Base-by-base conservation (phyloP, 2,329 filamentous ascomycete genomes). In the Parafenestella ontariensis region DNA sequence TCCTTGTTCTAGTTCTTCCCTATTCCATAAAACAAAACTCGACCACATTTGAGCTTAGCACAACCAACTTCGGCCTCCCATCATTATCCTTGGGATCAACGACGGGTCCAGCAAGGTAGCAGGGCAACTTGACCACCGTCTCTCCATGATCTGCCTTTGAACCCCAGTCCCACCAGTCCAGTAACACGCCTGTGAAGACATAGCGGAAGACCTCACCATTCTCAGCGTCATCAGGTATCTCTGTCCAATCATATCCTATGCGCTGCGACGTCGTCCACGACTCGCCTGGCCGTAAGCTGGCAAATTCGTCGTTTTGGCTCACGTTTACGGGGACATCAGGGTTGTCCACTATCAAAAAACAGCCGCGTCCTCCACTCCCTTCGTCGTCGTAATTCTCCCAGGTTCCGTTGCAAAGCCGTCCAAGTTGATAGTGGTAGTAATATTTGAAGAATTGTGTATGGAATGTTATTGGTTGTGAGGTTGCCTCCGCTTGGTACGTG, bases 231-330 rank as follows among this genome's bases (percentile, higher is more conserved):
- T 49, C 46, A 21, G 51, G 46, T 20, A 54, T 31, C 20, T 41
- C 29, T 23, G 18, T 33, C 51, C 46, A 54, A 21, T 44, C 24
- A 10, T 39, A 23, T 3, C 37, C 51, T 37, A 54, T 18, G 34
- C 28, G 37, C 20, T 44, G 37, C 41, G 20, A 34, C 13, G 46
- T 54, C n/a, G 46, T 49, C 51, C 46, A 54, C 21, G 51, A 49
- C 39, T 49, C 46, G 29, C 51, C 51, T 20, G 45, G 51, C 33
- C 20, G 28, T 20, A 49, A 36, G 26, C 46, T 49, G 21, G 37
- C 31, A 44, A 54, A 54, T 17, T 46, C 11, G 21, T 49, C 33
- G 51, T 48, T 20, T 24, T 49, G 45, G 21, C 31, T 15, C 3
- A 54, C 51, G 26, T 23, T 40, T 9, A 54, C 39, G 18, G 33